Percentiles rank a stretch among this genome's conserved stretches.
Conservation (phyloP, 805 yeast genomes). For the Hanseniaspora pseudoguilliermondii region DNA sequence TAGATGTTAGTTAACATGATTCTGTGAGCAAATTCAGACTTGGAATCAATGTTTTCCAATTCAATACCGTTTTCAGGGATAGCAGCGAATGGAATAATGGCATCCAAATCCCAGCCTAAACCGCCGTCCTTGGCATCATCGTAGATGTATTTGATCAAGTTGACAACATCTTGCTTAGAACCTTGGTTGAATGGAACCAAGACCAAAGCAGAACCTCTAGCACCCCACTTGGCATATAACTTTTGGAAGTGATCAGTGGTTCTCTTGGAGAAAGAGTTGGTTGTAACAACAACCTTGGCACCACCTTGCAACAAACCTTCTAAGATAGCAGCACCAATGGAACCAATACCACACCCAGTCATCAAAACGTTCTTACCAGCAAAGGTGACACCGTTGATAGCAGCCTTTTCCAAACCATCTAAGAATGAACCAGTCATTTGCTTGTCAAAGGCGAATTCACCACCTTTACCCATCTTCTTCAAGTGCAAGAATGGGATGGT, state of each 20-base stretch:
- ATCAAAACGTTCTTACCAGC: slow-evolving; percentile 77
- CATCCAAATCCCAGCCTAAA: slow-evolving; percentile 96
- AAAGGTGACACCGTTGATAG: slow-evolving; percentile 85
- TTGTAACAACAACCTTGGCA: slow-evolving; percentile 91
- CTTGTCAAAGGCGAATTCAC: slow-evolving; percentile 76
- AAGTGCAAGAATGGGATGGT: slow-evolving; percentile 91
- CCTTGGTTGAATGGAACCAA: slow-evolving; percentile 99
- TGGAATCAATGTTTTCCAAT: slow-evolving; percentile 81
- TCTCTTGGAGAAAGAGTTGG: slow-evolving; percentile 85
- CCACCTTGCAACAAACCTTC: slow-evolving; percentile 96
- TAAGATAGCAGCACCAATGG: slow-evolving; percentile 93
- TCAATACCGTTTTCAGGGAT: slow-evolving; percentile 98
- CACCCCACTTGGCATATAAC: slow-evolving; percentile 84
- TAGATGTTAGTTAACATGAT: slow-evolving; percentile 92
- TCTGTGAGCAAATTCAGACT: slow-evolving; percentile 95
- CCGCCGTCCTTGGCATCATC: slow-evolving; percentile 75
- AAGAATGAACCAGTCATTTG: slow-evolving; percentile 63
- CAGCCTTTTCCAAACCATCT: slow-evolving; percentile 86
- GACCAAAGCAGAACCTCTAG: slow-evolving; percentile 78
- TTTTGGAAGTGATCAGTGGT: slow-evolving; percentile 94
- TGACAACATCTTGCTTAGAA: slow-evolving; percentile 83
- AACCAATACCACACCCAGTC: slow-evolving; percentile 98
- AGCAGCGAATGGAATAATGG: slow-evolving; percentile 94
- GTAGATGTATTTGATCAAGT: slow-evolving; percentile 74
- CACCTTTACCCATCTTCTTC: slow-evolving; percentile 59